Conservation (phyloP, 2,329 filamentous ascomycete species). For the Aspergillus unguis region DNA sequence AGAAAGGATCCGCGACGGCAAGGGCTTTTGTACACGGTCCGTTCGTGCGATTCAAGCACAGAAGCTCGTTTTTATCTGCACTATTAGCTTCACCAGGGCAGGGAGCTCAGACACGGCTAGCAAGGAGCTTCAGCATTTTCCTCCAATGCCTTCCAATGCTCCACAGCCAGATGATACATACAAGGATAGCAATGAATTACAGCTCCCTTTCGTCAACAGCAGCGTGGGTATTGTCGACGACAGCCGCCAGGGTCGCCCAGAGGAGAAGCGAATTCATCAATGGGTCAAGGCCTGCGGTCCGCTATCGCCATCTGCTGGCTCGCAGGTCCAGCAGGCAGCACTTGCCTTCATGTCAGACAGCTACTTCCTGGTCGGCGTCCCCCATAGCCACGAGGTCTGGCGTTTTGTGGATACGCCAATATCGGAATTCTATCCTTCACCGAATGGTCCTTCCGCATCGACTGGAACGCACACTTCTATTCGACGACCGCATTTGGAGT, state of each 20-base stretch:
- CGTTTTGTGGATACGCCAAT: background rate
- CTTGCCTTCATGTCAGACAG: conserved; percentile 18
- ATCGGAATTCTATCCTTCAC: background rate
- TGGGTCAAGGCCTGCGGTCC: background rate
- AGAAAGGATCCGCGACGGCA: conserved; percentile 8
- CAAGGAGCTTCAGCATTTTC: background rate
- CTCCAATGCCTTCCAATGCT: background rate
- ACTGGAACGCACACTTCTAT: background rate
- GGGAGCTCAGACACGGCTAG: background rate
- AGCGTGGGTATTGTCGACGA: background rate
- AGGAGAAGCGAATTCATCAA: background rate
- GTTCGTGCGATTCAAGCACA: conserved; percentile 11
- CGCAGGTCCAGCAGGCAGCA: conserved; percentile 7
- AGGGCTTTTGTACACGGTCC: conserved; percentile 1
- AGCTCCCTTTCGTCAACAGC: background rate
- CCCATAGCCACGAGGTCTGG: conserved; percentile 8
- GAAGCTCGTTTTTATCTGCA: background rate
- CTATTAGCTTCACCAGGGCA: background rate
- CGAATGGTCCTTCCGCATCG: background rate
- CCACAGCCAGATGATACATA: background rate
- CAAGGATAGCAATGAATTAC: background rate
- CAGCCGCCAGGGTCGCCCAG: background rate
- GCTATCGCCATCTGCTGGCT: background rate
- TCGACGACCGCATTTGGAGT: background rate
- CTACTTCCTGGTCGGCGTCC: conserved; percentile 13